These are phyloP conservation scores for Globisporangium paroecandrum DNA, from an alignment of 352 stramenopile species.

Conservation along the genomic window DNA sequence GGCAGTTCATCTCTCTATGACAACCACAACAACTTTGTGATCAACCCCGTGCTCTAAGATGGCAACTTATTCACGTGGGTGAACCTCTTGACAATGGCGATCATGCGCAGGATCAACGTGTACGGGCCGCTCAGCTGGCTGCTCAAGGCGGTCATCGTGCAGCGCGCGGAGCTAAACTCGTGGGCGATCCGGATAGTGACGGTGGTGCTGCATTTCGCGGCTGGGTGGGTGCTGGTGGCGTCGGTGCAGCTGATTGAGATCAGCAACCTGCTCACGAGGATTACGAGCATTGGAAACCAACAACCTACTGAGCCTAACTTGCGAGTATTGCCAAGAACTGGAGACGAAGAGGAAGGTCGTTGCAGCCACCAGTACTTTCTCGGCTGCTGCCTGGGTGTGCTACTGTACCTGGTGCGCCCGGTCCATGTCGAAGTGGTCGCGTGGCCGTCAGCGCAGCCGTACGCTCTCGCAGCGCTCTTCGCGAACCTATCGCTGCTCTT, in stretches of 20 bases:
- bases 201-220: conserved; percentile 35
- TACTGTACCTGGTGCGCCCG: conserved; percentile 56
- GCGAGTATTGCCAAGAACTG: background rate
- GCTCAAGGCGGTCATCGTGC: conserved; percentile 47
- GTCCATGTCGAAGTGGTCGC: conserved; percentile 29
- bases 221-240: conserved; percentile 26
- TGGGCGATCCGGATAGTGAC: conserved; percentile 40
- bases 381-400: conserved; percentile 37
- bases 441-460: conserved; percentile 56
- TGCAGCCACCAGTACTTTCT: background rate
- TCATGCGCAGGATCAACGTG: conserved; percentile 55
- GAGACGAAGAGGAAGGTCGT: background rate
- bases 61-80: conserved; percentile 21
- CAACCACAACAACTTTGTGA: conserved; percentile 55
- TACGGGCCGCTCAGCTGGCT: conserved; percentile 69
- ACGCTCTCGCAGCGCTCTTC: conserved; percentile 55
- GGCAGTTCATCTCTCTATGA: conserved; percentile 60
- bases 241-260: conserved; percentile 28
- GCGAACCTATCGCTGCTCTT: conserved; percentile 38
- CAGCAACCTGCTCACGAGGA: conserved; percentile 2
- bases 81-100: conserved; percentile 50
- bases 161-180: conserved; percentile 31
- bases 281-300: background rate
- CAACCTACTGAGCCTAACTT: background rate
- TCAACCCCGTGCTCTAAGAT: conserved; percentile 43